phyloP scores from a whole-genome alignment of 1,284 basidiomycete species.

The Ceratobasidium sp. region DNA sequence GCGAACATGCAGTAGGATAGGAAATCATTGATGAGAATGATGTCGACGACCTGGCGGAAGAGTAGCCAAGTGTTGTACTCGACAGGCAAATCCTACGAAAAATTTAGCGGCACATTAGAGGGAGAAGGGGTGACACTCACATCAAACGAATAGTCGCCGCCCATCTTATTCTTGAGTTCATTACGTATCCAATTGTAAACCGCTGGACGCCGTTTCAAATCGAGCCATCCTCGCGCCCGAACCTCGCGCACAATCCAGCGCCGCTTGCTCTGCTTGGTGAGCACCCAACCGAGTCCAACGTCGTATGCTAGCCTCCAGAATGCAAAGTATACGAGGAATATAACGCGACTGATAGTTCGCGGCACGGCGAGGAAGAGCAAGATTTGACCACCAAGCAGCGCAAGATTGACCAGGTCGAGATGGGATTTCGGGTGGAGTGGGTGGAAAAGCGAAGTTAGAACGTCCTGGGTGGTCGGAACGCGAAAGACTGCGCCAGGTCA shows the following conservation, averaged over 20 bases:
- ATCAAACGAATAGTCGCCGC: conserved; percentile 92
- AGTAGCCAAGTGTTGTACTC: conserved; percentile 95
- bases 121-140: conserved; percentile 60
- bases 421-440: conserved; percentile 92
- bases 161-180: conserved; percentile 94
- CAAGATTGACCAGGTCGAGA: conserved; percentile 88
- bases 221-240: conserved; percentile 87
- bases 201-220: conserved; percentile 72
- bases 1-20: conserved; percentile 96
- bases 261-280: conserved; percentile 94
- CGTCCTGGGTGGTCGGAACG: conserved; percentile 96
- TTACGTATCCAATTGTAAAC: conserved; percentile 85
- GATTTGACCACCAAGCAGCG: conserved; percentile 82
- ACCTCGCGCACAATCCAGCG: conserved; percentile 92
- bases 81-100: conserved; percentile 73
- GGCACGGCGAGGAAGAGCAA: conserved; percentile 79
- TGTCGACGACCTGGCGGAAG: conserved; percentile 92
- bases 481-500: conserved; percentile 76
- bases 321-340: conserved; percentile 89
- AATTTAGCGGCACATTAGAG: background rate
- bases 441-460: conserved; percentile 90
- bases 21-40: conserved; percentile 97
- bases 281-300: conserved; percentile 91
- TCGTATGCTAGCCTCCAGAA: conserved; percentile 97
- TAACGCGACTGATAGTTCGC: conserved; percentile 65